Base-by-base conservation (phyloP, 1,284 basidiomycete genomes). In the Baeospora myosura region DNA sequence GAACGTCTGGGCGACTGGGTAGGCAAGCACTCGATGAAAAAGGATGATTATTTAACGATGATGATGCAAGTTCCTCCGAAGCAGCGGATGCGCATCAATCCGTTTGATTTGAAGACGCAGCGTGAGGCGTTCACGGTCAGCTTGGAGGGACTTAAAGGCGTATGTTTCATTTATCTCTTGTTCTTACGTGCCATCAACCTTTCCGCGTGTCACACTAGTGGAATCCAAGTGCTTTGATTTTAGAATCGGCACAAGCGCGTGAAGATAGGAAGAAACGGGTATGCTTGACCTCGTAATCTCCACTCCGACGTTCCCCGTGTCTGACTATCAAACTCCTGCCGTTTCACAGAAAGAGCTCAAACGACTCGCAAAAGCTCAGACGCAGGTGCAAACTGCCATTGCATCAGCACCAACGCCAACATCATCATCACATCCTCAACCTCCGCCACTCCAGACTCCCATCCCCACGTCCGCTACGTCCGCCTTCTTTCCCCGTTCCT, bases 21-120 rank as follows among this genome's bases (percentile, higher is more conserved):
- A 83, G 81, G 84, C 42, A 86, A 85, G 61, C 84, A 88, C 52
- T 84, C 84, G n/a, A 71, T 75, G 68, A 86, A 84, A 66, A 88
- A 83, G 58, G 84, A 88, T 51, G 78, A 83, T 47, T 85, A 78
- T 58, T 61, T 88, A 39, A 71, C 68, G 31, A 76, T 62, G 2
- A 73, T 76, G 49, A 82, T 87, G 62, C 68, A 75, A 51, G 66
- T 72, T 17, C 82, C 84, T 3, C 78, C 81, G 44, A 88, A 88
- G 58, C 81, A 86, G 53, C 76, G 71, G 48, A 72, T 77, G 47
- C 60, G 64, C 40, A 83, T 88, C 50, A 56, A 57, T 31, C 71
- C 68, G n/a, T 85, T 88, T 52, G 83, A 87, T 59, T 50, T 59
- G 31, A 71, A 67, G 48, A 84, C 80, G 2, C 81, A 84, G 52